A percentile compares a stretch with the other conserved stretches of the same genome.
Conservation (phyloP, 805 yeast species). For the Ogataea corticis region DNA sequence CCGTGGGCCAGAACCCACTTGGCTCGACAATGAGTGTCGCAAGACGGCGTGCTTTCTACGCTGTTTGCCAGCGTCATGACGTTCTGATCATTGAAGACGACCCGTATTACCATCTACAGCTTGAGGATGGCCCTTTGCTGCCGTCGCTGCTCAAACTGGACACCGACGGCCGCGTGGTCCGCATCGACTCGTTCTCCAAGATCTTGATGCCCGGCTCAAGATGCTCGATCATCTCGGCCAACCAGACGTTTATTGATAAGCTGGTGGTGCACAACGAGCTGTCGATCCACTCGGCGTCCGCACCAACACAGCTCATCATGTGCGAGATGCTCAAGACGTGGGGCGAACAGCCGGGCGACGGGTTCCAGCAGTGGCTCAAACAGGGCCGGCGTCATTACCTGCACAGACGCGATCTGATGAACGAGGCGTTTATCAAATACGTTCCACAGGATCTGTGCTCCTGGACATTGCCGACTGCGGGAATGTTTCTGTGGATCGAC, state of each 20-base stretch:
- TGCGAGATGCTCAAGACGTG: constrained; percentile 62
- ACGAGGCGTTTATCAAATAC: constrained; percentile 48
- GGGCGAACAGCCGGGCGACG: constrained; percentile 47
- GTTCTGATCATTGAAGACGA: constrained; percentile 79
- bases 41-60: constrained; percentile 59
- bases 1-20: constrained; percentile 86
- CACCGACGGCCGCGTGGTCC: constrained; percentile 72
- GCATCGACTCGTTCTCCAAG: constrained; percentile 79
- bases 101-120: constrained; percentile 78
- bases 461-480: constrained; percentile 44
- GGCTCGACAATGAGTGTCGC: constrained; percentile 63
- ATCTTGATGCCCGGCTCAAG: constrained; percentile 78
- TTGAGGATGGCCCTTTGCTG: constrained; percentile 51
- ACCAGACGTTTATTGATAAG: constrained; percentile 52
- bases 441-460: constrained; percentile 46
- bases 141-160: constrained; percentile 73
- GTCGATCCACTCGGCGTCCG: constrained; percentile 72
- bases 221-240: constrained; percentile 73
- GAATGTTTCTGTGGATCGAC: constrained; percentile 45
- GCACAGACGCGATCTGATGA: constrained; percentile 59
- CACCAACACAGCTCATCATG: constrained; percentile 63
- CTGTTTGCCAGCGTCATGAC: constrained; percentile 65
- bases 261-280: constrained; percentile 64
- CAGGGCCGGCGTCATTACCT: constrained; percentile 62
- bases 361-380: constrained; percentile 72